Conservation (phyloP, 176 grass and related monocot genomes). For the Cenchrus americanus region DNA sequence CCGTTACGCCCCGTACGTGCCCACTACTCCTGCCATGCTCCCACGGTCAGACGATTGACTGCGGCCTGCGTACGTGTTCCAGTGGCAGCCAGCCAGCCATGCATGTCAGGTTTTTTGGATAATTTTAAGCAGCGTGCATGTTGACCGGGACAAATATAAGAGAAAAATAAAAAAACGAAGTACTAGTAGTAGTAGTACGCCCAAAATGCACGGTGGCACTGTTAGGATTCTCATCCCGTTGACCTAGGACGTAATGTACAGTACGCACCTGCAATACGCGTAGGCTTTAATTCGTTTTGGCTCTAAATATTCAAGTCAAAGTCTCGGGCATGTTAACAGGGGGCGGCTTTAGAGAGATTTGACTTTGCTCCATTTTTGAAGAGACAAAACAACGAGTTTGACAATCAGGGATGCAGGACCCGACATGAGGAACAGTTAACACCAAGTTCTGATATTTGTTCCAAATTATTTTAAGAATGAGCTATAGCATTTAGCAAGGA, state of each 20-base stretch:
- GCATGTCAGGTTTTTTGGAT: not conserved
- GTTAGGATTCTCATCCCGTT: not conserved
- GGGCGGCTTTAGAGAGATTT: conserved; percentile 1
- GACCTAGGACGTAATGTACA: not conserved
- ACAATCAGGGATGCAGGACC: not conserved
- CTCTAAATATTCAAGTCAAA: conserved; percentile 19
- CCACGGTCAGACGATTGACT: not conserved
- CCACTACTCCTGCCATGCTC: not conserved
- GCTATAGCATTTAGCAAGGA: too few relatives aligned
- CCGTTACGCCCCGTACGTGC: not conserved
- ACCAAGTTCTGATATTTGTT: too few relatives aligned
- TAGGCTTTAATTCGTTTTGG: not conserved
- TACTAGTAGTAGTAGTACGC: not conserved
- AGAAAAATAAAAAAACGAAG: not conserved
- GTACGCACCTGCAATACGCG: not conserved
- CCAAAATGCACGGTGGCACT: not conserved
- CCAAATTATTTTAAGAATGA: too few relatives aligned
- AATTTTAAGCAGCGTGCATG: not conserved
- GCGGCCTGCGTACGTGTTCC: not conserved
- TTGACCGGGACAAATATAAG: not conserved
- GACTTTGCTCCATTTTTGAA: not conserved
- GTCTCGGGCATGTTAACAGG: not conserved
- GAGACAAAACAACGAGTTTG: not conserved
- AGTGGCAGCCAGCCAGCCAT: not conserved
- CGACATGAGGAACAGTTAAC: too few relatives aligned